Base-by-base conservation (phyloP, 1,284 basidiomycete species). In the Sporisorium reilianum region DNA sequence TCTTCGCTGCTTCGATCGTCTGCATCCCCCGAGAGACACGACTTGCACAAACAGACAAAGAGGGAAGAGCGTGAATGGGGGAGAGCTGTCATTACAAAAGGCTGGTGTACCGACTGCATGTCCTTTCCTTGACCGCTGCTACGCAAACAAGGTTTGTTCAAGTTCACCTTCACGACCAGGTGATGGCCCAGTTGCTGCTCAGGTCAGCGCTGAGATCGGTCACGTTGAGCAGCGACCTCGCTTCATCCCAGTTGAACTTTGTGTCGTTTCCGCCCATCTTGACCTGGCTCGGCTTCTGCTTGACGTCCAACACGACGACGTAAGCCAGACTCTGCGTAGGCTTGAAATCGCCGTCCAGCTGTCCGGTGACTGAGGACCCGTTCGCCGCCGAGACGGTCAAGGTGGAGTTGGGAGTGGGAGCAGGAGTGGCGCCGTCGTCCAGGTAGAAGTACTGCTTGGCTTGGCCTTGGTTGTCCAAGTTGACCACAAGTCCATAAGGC, bases 361-460 rank as follows among this genome's bases (percentile, higher is more conserved):
- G 23, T 2, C 26, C 59, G 2, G 28, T 44, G 16, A 78, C 40
- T n/a, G 23, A 42, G 25, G 26, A 20, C 20, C 64, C 66, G 12
- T n/a, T 18, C 0, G 56, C 14, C 0, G 64, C 70, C 4, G 18
- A 18, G 49, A 80, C 22, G 22, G 48, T 46, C 1, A 79, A 53
- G 7, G 71, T 73, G 8, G 56, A 55, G 32, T 63, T 69, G 44
- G 60, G 50, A 6, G 67, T 46, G 28, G 67, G 83, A 25, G 44
- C 50, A 28, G 52, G 77, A 26, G 74, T 50, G 1, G 34, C 28
- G 8, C 90, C 91, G 75, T 92, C 90, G 79, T 92, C 91, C 41
- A 91, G 72, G 80, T 90, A 90, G 11, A 88, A 88, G 3, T 86
- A 85, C 7, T 90, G 90, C 45, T 87, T 87, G 0, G 90, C 90